Conservation (phyloP, 1,139 yeast genomes). For the Magnusiomyces fungicola region DNA sequence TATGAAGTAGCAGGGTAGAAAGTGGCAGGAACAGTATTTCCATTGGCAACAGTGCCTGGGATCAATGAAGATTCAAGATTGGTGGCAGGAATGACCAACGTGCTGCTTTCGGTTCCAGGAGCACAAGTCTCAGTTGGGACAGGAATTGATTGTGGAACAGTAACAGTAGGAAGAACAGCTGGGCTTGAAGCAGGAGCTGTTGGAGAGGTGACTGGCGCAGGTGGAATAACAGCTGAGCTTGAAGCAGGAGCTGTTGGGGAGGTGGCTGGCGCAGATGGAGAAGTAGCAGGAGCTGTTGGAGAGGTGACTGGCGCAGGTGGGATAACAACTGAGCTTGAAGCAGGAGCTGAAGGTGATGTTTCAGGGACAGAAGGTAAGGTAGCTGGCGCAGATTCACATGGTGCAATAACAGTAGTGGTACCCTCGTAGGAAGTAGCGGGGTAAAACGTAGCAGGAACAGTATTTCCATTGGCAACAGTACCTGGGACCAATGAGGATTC, state of each 20-base stretch:
- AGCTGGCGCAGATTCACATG: background rate
- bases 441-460: slow-evolving; percentile 10
- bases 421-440: slow-evolving; percentile 3
- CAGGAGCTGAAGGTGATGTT: background rate
- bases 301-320: background rate
- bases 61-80: no score
- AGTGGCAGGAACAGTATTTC: no score
- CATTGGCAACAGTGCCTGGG: no score
- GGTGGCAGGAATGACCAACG: no score
- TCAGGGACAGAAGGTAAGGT: background rate
- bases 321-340: no score
- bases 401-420: no score
- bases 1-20: no score
- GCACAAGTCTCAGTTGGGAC: no score
- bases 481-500: slow-evolving; percentile 9
- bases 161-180: no score
- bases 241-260: background rate
- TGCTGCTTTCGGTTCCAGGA: no score
- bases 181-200: no score
- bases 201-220: background rate
- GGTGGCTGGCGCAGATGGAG: background rate
- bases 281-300: background rate
- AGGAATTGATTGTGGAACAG: no score
- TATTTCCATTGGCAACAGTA: slow-evolving; percentile 4
- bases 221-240: background rate